Conservation (phyloP, 1,284 basidiomycete genomes). For the Ustilago trichophora region DNA sequence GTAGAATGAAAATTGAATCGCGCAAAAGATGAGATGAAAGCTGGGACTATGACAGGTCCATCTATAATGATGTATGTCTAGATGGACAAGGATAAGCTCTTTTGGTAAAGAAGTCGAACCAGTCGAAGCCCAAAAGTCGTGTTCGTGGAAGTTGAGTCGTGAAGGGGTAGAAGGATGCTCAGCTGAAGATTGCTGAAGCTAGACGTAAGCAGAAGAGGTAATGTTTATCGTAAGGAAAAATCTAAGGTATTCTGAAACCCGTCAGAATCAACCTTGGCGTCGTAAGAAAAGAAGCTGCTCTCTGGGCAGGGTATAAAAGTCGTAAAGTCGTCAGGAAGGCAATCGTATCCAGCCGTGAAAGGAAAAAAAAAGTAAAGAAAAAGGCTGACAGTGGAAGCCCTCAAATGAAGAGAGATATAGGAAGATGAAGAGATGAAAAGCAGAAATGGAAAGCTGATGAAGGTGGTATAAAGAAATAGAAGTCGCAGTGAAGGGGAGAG, state of each 20-base stretch:
- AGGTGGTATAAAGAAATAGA: neutral
- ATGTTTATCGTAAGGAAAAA: slow-evolving; percentile 8
- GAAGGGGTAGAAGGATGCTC: neutral
- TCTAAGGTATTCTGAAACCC: slow-evolving; percentile 13
- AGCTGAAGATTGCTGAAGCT: neutral
- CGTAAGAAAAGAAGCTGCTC: too few species aligned
- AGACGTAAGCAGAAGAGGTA: neutral
- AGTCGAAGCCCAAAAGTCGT: too few species aligned
- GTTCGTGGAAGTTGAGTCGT: neutral
- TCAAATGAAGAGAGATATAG: too few species aligned
- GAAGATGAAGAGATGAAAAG: neutral
- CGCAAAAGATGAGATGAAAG: too few species aligned
- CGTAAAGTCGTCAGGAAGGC: slow-evolving; percentile 22
- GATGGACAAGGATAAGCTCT: too few species aligned
- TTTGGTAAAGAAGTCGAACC: too few species aligned
- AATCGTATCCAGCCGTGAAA: slow-evolving; percentile 14
- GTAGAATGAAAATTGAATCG: neutral
- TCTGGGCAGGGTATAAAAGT: slow-evolving; percentile 1
- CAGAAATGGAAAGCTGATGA: neutral
- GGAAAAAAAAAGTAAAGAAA: slow-evolving; percentile 6
- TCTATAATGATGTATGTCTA: too few species aligned
- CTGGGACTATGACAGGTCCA: too few species aligned
- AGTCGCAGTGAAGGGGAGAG: too few species aligned
- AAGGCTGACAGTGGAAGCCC: slow-evolving; percentile 3
- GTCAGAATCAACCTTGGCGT: slow-evolving; percentile 11